phyloP scores from a whole-genome alignment of 306 rosid species.

The Vigna hirtella region DNA sequence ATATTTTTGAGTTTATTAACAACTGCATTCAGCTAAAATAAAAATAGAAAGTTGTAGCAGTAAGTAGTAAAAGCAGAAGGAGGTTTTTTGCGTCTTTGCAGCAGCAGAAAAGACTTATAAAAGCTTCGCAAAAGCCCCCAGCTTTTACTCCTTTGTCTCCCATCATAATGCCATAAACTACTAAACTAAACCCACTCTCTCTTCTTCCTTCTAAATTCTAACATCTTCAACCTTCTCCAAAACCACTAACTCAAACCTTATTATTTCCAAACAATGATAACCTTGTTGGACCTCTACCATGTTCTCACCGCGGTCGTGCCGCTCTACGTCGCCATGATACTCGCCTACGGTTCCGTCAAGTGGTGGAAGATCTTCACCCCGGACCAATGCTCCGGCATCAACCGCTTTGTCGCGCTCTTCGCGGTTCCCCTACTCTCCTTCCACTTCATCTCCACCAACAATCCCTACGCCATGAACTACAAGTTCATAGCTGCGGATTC shows the following conservation, averaged over 20 bases:
- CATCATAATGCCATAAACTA: slow-evolving; percentile 53
- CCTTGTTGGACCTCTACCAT: slow-evolving; percentile 68
- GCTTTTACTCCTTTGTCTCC: slow-evolving; percentile 59
- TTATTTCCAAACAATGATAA: slow-evolving; percentile 55
- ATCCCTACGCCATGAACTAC: slow-evolving; percentile 83
- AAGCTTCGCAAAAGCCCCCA: slow-evolving; percentile 47
- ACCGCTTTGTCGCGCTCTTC: slow-evolving; percentile 87
- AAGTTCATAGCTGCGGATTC: slow-evolving; percentile 82
- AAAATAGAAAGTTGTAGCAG: background rate
- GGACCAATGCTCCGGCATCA: slow-evolving; percentile 87
- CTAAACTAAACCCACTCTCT: slow-evolving; percentile 28
- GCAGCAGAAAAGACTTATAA: slow-evolving; percentile 47
- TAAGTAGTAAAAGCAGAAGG: background rate
- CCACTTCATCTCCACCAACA: slow-evolving; percentile 84
- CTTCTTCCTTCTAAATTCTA: background rate
- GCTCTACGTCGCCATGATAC: slow-evolving; percentile 83
- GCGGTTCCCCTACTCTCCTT: slow-evolving; percentile 88
- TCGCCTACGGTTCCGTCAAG: slow-evolving; percentile 85
- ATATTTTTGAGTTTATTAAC: no score
- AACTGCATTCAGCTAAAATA: no score
- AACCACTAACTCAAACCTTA: background rate
- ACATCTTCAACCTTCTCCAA: background rate
- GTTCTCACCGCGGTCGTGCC: slow-evolving; percentile 89
- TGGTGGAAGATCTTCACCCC: slow-evolving; percentile 95
- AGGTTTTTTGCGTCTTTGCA: slow-evolving; percentile 41